Percentiles rank a stretch among this genome's conserved stretches.
phyloP scores from a whole-genome alignment of 2,329 filamentous ascomycete genomes.

The Trichoderma brevicompactum region DNA sequence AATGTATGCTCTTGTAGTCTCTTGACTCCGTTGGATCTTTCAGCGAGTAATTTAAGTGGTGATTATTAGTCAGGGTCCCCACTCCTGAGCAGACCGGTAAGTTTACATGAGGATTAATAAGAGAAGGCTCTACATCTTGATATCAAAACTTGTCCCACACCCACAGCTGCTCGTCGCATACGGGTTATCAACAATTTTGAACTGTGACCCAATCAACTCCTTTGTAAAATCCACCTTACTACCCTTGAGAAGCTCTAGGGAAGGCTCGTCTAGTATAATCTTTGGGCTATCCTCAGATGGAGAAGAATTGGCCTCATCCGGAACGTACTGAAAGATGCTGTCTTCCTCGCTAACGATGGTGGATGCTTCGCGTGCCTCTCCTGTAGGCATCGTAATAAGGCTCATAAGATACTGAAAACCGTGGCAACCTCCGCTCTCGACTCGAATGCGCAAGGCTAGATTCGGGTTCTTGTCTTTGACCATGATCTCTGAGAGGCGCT shows the following conservation, averaged over 20 bases:
- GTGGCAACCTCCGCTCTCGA: conserved; percentile 94
- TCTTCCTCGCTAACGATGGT: conserved; percentile 70
- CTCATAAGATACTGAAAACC: conserved; percentile 98
- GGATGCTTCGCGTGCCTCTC: conserved; percentile 42
- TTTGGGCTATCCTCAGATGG: conserved; percentile 59
- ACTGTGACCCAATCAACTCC: conserved; percentile 87
- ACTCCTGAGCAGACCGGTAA: not conserved
- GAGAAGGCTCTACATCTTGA: conserved; percentile 60
- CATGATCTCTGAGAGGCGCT: conserved; percentile 81
- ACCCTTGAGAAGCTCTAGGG: conserved; percentile 84
- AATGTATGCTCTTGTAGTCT: not conserved
- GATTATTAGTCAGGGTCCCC: conserved; percentile 8
- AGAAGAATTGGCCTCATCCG: conserved; percentile 48
- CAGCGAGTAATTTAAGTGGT: not conserved
- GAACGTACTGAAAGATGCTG: conserved; percentile 77
- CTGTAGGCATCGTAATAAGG: conserved; percentile 65
- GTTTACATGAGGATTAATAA: not conserved
- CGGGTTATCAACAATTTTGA: conserved; percentile 95
- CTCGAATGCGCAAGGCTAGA: conserved; percentile 85
- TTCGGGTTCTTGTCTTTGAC: conserved; percentile 71
- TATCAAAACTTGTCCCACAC: conserved; percentile 96
- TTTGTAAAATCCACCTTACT: conserved; percentile 97
- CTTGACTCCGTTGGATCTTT: not conserved
- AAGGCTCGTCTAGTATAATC: conserved; percentile 86
- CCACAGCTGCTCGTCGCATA: conserved; percentile 91